Percentiles rank a stretch among this genome's conserved stretches.
Evolutionary conservation across 2,329 filamentous ascomycete species (phyloP).

Genomic region (Fusarium sarcochroum): DNA sequence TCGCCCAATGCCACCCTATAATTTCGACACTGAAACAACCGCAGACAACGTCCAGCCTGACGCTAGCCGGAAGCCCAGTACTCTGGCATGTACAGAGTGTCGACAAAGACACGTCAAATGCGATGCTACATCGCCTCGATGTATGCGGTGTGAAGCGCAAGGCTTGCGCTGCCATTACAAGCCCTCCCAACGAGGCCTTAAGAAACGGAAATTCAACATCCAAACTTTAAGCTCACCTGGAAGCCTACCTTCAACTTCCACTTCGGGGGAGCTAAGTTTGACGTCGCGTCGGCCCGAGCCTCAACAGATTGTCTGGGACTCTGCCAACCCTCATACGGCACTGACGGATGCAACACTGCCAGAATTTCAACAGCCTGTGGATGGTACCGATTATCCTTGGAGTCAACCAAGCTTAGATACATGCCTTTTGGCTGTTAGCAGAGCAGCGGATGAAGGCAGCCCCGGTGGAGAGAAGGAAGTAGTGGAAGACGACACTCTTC

Average conservation of each 20-base stretch:
- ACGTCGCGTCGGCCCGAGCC: background rate
- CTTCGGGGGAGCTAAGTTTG: background rate
- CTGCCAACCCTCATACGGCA: background rate
- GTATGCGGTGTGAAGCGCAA: conserved; percentile 1
- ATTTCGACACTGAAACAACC: background rate
- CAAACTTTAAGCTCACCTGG: background rate
- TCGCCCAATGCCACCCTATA: background rate
- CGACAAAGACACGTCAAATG: conserved; percentile 14
- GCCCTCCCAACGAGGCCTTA: conserved; percentile 6
- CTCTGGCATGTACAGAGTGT: conserved; percentile 11
- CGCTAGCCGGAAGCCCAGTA: conserved; percentile 3
- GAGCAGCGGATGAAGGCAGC: background rate
- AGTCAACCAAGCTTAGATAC: background rate
- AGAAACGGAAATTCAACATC: background rate
- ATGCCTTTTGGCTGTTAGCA: background rate
- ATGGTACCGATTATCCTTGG: background rate
- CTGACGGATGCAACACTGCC: background rate
- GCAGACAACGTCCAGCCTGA: background rate
- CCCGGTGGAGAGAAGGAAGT: background rate
- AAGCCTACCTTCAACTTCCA: background rate
- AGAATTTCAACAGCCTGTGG: background rate
- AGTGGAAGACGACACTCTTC: background rate
- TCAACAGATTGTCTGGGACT: conserved; percentile 23
- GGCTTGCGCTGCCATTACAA: conserved; percentile 3
- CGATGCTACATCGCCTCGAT: background rate